phyloP scores from a whole-genome alignment of 2,329 filamentous ascomycete genomes.

The Talaromyces amestolkiae region DNA sequence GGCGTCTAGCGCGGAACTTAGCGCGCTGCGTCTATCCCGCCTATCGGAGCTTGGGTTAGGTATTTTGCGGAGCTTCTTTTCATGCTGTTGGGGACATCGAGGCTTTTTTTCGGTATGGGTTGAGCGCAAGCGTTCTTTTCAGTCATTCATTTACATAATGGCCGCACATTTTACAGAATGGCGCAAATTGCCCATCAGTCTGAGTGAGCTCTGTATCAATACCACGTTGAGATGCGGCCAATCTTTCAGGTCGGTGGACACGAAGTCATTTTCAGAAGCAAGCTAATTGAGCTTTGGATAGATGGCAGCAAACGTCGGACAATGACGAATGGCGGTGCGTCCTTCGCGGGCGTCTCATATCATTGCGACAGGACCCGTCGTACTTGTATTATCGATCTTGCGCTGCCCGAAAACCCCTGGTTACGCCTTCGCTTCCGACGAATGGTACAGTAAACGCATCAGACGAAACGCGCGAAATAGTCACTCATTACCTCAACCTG shows the following conservation, averaged over 20 bases:
- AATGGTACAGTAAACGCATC: conserved; percentile 17
- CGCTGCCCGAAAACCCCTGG: conserved; percentile 42
- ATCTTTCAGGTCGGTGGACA: conserved; percentile 65
- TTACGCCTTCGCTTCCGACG: conserved; percentile 29
- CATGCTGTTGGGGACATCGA: neutral
- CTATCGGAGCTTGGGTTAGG: conserved; percentile 7
- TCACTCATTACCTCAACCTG: conserved; percentile 86
- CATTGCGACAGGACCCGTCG: conserved; percentile 75
- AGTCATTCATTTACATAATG: conserved; percentile 26
- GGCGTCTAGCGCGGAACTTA: conserved; percentile 11
- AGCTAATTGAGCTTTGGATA: conserved; percentile 28
- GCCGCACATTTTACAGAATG: conserved; percentile 66
- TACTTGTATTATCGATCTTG: conserved; percentile 77
- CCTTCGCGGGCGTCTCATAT: conserved; percentile 79
- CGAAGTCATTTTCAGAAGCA: neutral
- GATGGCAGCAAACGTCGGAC: conserved; percentile 76
- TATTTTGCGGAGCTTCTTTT: neutral
- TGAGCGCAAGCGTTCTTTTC: conserved; percentile 13
- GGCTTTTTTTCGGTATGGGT: conserved; percentile 4
- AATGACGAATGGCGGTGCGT: conserved; percentile 87
- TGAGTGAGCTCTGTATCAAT: conserved; percentile 88
- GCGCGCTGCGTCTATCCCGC: conserved; percentile 18
- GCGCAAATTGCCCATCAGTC: conserved; percentile 77
- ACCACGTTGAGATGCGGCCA: conserved; percentile 93
- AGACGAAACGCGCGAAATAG: conserved; percentile 70